Evolutionary conservation across 2,329 filamentous ascomycete species (phyloP).

Genomic region (Diaporthe citriasiana): DNA sequence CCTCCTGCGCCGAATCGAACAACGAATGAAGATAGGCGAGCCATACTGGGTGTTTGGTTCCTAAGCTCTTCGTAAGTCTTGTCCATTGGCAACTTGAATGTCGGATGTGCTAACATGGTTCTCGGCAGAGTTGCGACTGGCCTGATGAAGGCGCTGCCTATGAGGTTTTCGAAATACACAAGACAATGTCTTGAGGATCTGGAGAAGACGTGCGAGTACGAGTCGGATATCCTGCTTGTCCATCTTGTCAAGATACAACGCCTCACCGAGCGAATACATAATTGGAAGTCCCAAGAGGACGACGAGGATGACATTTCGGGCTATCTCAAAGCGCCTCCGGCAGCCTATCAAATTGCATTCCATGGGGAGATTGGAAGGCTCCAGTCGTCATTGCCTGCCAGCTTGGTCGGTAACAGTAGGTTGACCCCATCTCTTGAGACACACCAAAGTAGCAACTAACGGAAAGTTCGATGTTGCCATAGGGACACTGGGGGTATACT

Average conservation of each 20-base stretch:
- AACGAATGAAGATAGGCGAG: conserved; percentile 66
- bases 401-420: conserved; percentile 57
- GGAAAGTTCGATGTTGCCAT: background rate
- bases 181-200: conserved; percentile 64
- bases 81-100: background rate
- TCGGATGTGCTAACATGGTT: conserved; percentile 29
- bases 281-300: conserved; percentile 55
- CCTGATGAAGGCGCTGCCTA: conserved; percentile 61
- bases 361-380: conserved; percentile 61
- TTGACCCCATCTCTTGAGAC: background rate
- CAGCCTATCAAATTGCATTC: conserved; percentile 62
- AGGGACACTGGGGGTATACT: conserved; percentile 58
- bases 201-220: conserved; percentile 58
- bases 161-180: conserved; percentile 67
- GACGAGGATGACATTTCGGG: conserved; percentile 51
- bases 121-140: conserved; percentile 56
- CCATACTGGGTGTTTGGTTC: conserved; percentile 68
- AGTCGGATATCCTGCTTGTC: conserved; percentile 62
- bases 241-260: conserved; percentile 64
- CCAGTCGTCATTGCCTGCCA: conserved; percentile 52
- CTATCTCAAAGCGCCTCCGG: conserved; percentile 57
- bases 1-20: conserved; percentile 56
- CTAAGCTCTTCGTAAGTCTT: conserved; percentile 64
- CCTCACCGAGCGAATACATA: conserved; percentile 64
- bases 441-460: background rate